A percentile compares a stretch with the other conserved stretches of the same genome.
Conservation (phyloP, 2,329 filamentous ascomycete genomes). For the Penicillium sp. region DNA sequence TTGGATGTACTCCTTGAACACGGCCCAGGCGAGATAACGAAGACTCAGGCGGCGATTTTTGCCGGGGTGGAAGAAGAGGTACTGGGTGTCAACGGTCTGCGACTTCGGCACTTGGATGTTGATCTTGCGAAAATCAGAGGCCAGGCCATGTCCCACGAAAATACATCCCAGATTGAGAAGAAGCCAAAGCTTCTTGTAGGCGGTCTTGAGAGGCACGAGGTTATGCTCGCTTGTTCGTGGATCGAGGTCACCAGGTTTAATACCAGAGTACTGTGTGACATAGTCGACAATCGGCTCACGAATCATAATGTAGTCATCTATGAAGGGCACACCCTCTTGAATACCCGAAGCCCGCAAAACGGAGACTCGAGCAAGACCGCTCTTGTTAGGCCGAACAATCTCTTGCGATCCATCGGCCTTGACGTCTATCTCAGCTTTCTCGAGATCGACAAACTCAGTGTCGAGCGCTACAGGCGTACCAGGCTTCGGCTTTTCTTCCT, state of each 20-base stretch:
- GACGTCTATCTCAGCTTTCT: conserved; percentile 93
- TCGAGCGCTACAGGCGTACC: conserved; percentile 84
- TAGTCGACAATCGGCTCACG: conserved; percentile 93
- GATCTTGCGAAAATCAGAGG: conserved; percentile 95
- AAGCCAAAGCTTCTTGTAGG: conserved; percentile 98
- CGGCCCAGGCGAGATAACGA: conserved; percentile 85
- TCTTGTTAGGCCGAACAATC: conserved; percentile 86
- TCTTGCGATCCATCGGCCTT: conserved; percentile 91
- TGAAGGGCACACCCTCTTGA: conserved; percentile 81
- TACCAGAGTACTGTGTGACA: conserved; percentile 89
- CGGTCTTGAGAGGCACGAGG: conserved; percentile 81
- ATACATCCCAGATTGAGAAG: conserved; percentile 90
- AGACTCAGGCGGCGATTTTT: conserved; percentile 85
- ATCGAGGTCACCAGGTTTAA: conserved; percentile 82
- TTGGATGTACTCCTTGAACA: conserved; percentile 93
- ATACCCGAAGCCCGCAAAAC: conserved; percentile 78
- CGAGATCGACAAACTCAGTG: conserved; percentile 92
- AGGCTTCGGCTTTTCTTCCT: conserved; percentile 66
- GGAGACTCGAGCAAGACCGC: conserved; percentile 89
- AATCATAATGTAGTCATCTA: conserved; percentile 95
- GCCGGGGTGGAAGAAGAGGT: conserved; percentile 80
- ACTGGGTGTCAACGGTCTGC: conserved; percentile 92
- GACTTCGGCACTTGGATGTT: conserved; percentile 92
- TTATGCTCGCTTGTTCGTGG: conserved; percentile 75
- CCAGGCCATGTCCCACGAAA: conserved; percentile 90